Evolutionary conservation across 371 early-diverging fungal species (phyloP), one percentile per base, ranked within the genome.

Genomic region (Mortierella sp.): DNA sequence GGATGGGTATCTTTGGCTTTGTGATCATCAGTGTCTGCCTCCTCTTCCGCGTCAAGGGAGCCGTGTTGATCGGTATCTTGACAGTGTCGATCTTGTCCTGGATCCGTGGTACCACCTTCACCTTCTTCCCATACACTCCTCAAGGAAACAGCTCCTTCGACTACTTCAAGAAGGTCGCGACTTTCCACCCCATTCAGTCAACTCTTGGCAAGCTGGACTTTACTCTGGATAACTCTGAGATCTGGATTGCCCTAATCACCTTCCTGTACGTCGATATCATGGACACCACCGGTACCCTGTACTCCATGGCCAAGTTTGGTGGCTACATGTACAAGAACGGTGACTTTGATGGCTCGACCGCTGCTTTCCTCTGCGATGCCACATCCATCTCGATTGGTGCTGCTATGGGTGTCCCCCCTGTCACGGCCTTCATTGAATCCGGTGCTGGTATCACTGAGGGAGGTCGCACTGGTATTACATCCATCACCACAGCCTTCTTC

Each of bases 401-500:
- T 6, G 80, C 83, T 54, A 85, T 92, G 66, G 94, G 94, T 28
- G 82, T 85, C 3, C 90, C 93, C 0, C 91, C 94, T 0, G 86
- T 87, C 62, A 92, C 92, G 0, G 90, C 92, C 1, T 94, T 85
- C 58, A 85, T 94, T 56, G 93, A 94, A 70, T 90, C 91, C 4
- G 92, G 91, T 40, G 89, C 91, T 4, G 93, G 93, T 57, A 90
- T 94, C 58, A 86, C 91, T 51, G 93, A 92, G 78, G 94, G 93
- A 47, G 94, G 91, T 19, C 81, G 84, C 17, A 94, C 93, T 1
- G 92, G 48, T 55, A 92, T 92, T 72, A 88, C 92, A 22, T 88
- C 91, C 28, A 79, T 94, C 21, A 67, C 84, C 0, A 80, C 86
- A 17, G 86, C 83, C 5, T 71, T 92, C 63, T 81, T 88, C 59